Evolutionary conservation across 2,329 filamentous ascomycete genomes (phyloP), one percentile per base, ranked within the genome.

Genomic region (Aspergillus jensenii): DNA sequence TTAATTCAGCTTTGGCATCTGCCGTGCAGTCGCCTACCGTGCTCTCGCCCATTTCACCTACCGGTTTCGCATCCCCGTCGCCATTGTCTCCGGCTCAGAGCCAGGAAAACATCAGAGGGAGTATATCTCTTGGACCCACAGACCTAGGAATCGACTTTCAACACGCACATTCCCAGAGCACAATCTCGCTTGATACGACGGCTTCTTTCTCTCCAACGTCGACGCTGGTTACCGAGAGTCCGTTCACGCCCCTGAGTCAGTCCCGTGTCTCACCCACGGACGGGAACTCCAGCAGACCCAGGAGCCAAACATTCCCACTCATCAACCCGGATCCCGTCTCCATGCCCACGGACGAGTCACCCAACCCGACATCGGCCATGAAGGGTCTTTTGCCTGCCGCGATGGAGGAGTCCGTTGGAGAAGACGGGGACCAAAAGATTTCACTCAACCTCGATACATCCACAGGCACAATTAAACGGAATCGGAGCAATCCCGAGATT

Each of bases 281-380:
- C 56, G 77, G 79, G 53, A 85, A 85, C 66, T 86, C 88, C 63
- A 88, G 89, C 66, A 84, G 91, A 56, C 90, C 90, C n/a, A 84
- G 91, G 68, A 95, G 90, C 72, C 91, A 96, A 73, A 96, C 91
- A 0, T 92, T 96, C 62, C 91, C 92, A 1, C 86, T 88, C 45
- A 78, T 91, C 43, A 65, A 68, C 46, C 62, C 75, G 33, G 79
- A 87, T 63, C 79, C 84, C 31, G 68, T 62, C 17, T 82, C 83
- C 66, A 79, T 84, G 61, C 79, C 81, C 3, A 55, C 67, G 37
- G 78, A 80, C 25, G 74, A 80, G 47, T 76, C 78, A 1, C 78
- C 80, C n/a, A 84, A 87, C 46, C 76, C 80, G 15, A 68, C 82
- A 21, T 82, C 80, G n/a, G 79, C 83, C 19, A 85, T 39, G 71